phyloP scores from a whole-genome alignment of 805 yeast genomes.

The Candida boidinii region DNA sequence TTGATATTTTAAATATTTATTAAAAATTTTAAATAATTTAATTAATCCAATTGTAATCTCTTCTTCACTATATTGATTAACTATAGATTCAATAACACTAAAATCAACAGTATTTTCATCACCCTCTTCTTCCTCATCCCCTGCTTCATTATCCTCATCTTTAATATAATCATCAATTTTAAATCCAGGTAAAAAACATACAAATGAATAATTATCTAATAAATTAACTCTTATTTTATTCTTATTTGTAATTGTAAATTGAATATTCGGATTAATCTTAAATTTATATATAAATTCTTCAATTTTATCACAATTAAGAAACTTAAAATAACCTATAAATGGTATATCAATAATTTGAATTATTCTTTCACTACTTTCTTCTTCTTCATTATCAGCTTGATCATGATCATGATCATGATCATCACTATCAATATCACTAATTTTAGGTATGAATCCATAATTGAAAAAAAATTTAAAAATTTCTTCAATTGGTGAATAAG shows the following conservation, averaged over 20 bases:
- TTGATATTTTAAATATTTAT: too few species aligned
- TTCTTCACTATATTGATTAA: too few species aligned
- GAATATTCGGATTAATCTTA: slow-evolving; percentile 30
- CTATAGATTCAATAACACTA: too few species aligned
- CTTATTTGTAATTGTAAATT: slow-evolving; percentile 22
- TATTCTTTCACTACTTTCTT: neutral
- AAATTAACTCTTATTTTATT: slow-evolving; percentile 17
- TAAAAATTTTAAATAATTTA: too few species aligned
- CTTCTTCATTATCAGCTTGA: slow-evolving; percentile 3
- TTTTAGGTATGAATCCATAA: slow-evolving; percentile 40
- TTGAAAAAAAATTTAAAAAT: slow-evolving; percentile 27
- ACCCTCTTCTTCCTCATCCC: slow-evolving; percentile 24
- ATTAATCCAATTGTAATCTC: too few species aligned
- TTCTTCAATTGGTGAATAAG: slow-evolving; percentile 37
- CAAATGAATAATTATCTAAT: slow-evolving; percentile 24
- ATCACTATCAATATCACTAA: slow-evolving; percentile 2
- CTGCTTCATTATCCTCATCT: slow-evolving; percentile 26
- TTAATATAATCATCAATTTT: slow-evolving; percentile 17
- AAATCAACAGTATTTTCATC: slow-evolving; percentile 1
- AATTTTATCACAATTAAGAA: slow-evolving; percentile 4
- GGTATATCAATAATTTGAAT: slow-evolving; percentile 26
- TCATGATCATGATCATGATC: neutral
- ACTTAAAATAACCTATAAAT: slow-evolving; percentile 20
- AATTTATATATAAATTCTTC: slow-evolving; percentile 22
- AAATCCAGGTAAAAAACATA: slow-evolving; percentile 21